Percentiles rank a stretch among this genome's conserved stretches.
Evolutionary conservation across 2,329 filamentous ascomycete species (phyloP).

Genomic region (Xylaria sp.): DNA sequence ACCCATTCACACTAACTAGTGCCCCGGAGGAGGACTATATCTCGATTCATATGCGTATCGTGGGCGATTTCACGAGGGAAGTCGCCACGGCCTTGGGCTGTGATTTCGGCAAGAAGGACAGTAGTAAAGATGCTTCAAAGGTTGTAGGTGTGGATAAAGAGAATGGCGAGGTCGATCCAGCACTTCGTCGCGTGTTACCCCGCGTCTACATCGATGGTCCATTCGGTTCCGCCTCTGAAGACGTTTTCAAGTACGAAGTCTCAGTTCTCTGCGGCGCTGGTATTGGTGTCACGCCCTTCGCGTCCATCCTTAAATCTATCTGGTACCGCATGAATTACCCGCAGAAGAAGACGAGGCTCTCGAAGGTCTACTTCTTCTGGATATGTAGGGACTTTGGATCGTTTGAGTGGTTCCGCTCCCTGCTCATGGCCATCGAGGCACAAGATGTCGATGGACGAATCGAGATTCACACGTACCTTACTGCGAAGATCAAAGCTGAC

Average conservation of each 20-base stretch:
- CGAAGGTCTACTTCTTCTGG: conserved; percentile 95
- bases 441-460: conserved; percentile 86
- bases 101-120: conserved; percentile 70
- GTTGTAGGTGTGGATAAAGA: conserved; percentile 75
- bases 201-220: conserved; percentile 86
- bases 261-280: conserved; percentile 83
- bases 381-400: conserved; percentile 88
- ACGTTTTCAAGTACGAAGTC: conserved; percentile 90
- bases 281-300: conserved; percentile 88
- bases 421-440: conserved; percentile 85
- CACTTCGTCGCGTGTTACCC: conserved; percentile 77
- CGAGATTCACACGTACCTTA: conserved; percentile 90
- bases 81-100: conserved; percentile 79
- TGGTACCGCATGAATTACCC: conserved; percentile 95
- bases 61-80: conserved; percentile 82
- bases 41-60: conserved; percentile 83
- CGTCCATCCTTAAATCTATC: conserved; percentile 88
- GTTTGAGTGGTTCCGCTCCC: conserved; percentile 89
- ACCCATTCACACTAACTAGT: conserved; percentile 86
- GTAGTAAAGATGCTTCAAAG: conserved; percentile 64
- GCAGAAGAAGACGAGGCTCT: conserved; percentile 79
- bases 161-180: conserved; percentile 72
- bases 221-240: conserved; percentile 86
- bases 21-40: conserved; percentile 92
- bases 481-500: conserved; percentile 85